These are phyloP conservation scores for Seminavis robusta DNA, from an alignment of 108 stramenopile genomes.

Conservation along the genomic window DNA sequence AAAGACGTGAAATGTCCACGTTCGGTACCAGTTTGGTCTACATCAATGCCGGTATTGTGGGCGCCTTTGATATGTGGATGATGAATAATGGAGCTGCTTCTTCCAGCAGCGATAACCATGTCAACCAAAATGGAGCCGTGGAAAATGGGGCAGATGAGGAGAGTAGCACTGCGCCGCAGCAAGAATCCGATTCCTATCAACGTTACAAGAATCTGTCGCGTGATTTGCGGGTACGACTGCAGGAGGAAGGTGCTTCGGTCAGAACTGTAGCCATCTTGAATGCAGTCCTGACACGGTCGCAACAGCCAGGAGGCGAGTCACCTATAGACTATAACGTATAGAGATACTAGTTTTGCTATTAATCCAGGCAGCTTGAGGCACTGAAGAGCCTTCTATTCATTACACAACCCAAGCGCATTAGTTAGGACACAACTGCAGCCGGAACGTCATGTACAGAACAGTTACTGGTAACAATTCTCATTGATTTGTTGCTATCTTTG, in stretches of 20 bases:
- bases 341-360: too few relatives aligned
- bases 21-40: slow-evolving; percentile 41
- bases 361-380: too few relatives aligned
- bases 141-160: neutral
- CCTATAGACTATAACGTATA: neutral
- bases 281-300: slow-evolving; percentile 1
- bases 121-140: neutral
- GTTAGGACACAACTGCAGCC: too few relatives aligned
- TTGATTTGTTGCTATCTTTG: neutral
- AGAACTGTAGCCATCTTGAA: slow-evolving; percentile 12
- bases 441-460: too few relatives aligned
- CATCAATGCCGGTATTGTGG: slow-evolving; percentile 31
- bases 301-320: slow-evolving; percentile 1
- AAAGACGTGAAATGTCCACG: slow-evolving; percentile 22
- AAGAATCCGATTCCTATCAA: neutral
- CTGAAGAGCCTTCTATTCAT: too few relatives aligned
- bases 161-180: neutral
- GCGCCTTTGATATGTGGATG: slow-evolving; percentile 8
- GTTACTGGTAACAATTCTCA: too few relatives aligned
- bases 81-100: neutral
- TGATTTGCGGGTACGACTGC: neutral
- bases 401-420: too few relatives aligned
- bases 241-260: slow-evolving; percentile 13
- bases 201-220: neutral
- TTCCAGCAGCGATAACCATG: neutral